phyloP scores from a whole-genome alignment of 1,139 yeast genomes.

The Zygosaccharomyces pseudobailii region DNA sequence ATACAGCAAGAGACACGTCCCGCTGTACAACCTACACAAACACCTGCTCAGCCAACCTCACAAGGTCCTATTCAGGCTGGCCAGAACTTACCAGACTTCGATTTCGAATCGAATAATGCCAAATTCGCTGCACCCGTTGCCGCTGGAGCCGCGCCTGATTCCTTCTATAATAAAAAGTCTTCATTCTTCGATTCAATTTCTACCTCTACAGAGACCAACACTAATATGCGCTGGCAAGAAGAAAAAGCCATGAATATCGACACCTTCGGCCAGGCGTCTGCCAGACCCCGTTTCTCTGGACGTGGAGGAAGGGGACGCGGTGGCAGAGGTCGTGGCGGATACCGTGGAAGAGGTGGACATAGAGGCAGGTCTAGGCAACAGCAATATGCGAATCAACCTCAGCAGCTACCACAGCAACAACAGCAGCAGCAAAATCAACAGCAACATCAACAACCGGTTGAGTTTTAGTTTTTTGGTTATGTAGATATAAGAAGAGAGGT shows the following conservation, averaged over 20 bases:
- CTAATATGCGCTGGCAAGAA: conserved; percentile 55
- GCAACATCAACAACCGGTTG: conserved; percentile 4
- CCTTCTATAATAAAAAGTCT: conserved; percentile 59
- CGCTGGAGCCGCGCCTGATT: conserved; percentile 17
- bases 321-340: conserved; percentile 31
- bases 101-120: conserved; percentile 69
- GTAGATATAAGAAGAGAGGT: conserved; percentile 1
- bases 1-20: too few relatives aligned
- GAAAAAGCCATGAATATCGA: conserved; percentile 54
- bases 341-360: conserved; percentile 33
- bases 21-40: background rate
- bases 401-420: conserved; percentile 13
- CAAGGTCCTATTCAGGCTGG: background rate
- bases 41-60: background rate
- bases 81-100: conserved; percentile 39
- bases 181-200: conserved; percentile 82
- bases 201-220: conserved; percentile 43
- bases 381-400: conserved; percentile 14
- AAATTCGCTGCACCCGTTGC: conserved; percentile 37
- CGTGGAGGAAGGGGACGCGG: conserved; percentile 37
- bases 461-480: conserved; percentile 8
- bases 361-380: conserved; percentile 25
- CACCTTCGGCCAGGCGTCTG: conserved; percentile 55
- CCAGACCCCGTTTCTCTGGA: conserved; percentile 37
- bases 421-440: conserved; percentile 10